These are phyloP conservation scores for Cladosporium sp. DNA, from an alignment of 2,329 filamentous ascomycete species.

Conservation along the genomic window DNA sequence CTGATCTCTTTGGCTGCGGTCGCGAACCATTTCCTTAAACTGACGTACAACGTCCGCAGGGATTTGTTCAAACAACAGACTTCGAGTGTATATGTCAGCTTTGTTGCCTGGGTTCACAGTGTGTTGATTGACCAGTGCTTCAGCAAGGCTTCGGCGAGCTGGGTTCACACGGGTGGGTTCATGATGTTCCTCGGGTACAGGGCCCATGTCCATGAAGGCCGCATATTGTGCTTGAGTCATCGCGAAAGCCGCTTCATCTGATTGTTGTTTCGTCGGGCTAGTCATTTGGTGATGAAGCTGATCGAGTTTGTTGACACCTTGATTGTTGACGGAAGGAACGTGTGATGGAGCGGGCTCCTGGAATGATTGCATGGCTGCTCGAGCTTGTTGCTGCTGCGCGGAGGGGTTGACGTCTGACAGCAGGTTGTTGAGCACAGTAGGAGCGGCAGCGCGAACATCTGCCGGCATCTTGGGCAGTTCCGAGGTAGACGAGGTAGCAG, in stretches of 20 bases:
- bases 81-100: slow-evolving; percentile 88
- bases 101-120: slow-evolving; percentile 49
- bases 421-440: slow-evolving; percentile 72
- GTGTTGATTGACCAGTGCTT: slow-evolving; percentile 67
- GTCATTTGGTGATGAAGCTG: slow-evolving; percentile 44
- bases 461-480: slow-evolving; percentile 75
- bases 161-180: slow-evolving; percentile 25
- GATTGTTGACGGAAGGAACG: slow-evolving; percentile 8
- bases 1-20: slow-evolving; percentile 38
- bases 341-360: slow-evolving; percentile 25
- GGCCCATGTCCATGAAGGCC: slow-evolving; percentile 63
- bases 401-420: slow-evolving; percentile 67
- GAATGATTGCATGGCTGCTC: slow-evolving; percentile 1
- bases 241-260: slow-evolving; percentile 82
- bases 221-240: slow-evolving; percentile 86
- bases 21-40: slow-evolving; percentile 86
- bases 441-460: slow-evolving; percentile 73
- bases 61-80: slow-evolving; percentile 90
- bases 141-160: slow-evolving; percentile 70
- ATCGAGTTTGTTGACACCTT: slow-evolving; percentile 29
- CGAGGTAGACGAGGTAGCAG: slow-evolving; percentile 62
- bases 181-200: slow-evolving; percentile 51
- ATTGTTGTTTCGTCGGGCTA: slow-evolving; percentile 72
- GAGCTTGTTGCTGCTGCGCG: slow-evolving; percentile 1
- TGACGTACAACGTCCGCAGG: slow-evolving; percentile 86